These are phyloP conservation scores for Lodderomyces orthopsilosis DNA, from an alignment of 1,139 yeast genomes.

Conservation along the genomic window DNA sequence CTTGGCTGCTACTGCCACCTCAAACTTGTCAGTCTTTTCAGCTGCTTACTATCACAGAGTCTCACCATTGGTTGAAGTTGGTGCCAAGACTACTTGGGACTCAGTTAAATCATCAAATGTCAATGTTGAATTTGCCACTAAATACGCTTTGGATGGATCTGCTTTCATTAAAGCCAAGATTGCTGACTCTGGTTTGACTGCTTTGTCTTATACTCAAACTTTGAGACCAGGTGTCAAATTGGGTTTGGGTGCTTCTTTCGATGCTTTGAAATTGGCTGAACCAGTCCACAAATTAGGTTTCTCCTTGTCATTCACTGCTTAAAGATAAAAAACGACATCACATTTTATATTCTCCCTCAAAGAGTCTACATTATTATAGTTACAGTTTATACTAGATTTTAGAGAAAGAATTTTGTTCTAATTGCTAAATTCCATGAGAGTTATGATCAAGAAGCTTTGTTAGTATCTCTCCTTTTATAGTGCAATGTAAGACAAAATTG, in stretches of 20 bases:
- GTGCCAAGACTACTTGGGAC: constrained; percentile 97
- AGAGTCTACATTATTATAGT: background rate
- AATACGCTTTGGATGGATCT: constrained; percentile 82
- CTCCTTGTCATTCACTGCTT: constrained; percentile 89
- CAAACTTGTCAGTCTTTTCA: constrained; percentile 86
- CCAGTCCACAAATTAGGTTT: constrained; percentile 98
- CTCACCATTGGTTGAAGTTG: constrained; percentile 87
- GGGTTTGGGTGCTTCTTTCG: constrained; percentile 97
- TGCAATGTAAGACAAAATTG: too few relatives aligned
- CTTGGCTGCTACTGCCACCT: constrained; percentile 83
- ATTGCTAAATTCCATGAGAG: too few relatives aligned
- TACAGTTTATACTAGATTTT: constrained; percentile 1
- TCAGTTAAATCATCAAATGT: constrained; percentile 69
- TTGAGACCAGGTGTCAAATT: constrained; percentile 96
- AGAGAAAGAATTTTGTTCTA: background rate
- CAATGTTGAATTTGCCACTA: constrained; percentile 90
- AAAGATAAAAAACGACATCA: constrained; percentile 18
- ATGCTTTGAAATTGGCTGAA: constrained; percentile 93
- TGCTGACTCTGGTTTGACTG: constrained; percentile 95
- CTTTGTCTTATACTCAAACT: constrained; percentile 90
- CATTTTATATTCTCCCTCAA: background rate
- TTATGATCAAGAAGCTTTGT: too few relatives aligned
- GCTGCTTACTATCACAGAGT: constrained; percentile 98
- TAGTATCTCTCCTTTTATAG: too few relatives aligned
- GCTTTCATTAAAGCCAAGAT: constrained; percentile 95